Percentiles rank a stretch among this genome's conserved stretches.
These are phyloP conservation scores for Thuja plicata DNA, from an alignment of 83 land plant species.

Conservation along the genomic window DNA sequence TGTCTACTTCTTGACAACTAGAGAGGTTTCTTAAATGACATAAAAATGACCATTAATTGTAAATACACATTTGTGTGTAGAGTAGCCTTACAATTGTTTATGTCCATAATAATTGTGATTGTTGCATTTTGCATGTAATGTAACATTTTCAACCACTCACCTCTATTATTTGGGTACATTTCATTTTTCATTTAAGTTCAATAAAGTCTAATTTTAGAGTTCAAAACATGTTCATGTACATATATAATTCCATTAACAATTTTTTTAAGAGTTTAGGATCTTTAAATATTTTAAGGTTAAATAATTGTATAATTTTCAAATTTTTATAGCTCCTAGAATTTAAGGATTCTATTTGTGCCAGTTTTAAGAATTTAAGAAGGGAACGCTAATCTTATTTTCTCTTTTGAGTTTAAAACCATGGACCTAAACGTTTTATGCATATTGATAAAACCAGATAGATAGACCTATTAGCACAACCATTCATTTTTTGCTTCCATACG, in stretches of 20 bases:
- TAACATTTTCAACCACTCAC: not conserved
- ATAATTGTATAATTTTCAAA: not conserved
- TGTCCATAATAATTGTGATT: too few relatives aligned
- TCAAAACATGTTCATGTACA: not conserved
- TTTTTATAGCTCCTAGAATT: not conserved
- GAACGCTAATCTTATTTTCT: not conserved
- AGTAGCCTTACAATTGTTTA: too few relatives aligned
- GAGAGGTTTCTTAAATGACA: too few relatives aligned
- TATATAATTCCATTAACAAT: not conserved
- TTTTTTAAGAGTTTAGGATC: not conserved
- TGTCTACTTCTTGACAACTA: too few relatives aligned
- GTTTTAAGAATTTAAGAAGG: not conserved
- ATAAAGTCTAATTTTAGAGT: not conserved
- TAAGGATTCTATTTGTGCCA: not conserved
- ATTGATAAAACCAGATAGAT: constrained; percentile 71
- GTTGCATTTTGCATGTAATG: too few relatives aligned
- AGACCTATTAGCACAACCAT: constrained; percentile 78
- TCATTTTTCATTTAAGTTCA: not conserved
- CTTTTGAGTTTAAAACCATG: not conserved
- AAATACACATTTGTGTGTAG: too few relatives aligned
- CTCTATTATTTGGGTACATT: not conserved
- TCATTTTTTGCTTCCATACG: constrained; percentile 75
- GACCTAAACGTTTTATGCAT: not conserved
- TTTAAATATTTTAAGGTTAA: not conserved
- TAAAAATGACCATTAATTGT: too few relatives aligned